These are phyloP conservation scores for Dothistroma pini DNA, from an alignment of 2,329 filamentous ascomycete genomes.

Conservation along the genomic window DNA sequence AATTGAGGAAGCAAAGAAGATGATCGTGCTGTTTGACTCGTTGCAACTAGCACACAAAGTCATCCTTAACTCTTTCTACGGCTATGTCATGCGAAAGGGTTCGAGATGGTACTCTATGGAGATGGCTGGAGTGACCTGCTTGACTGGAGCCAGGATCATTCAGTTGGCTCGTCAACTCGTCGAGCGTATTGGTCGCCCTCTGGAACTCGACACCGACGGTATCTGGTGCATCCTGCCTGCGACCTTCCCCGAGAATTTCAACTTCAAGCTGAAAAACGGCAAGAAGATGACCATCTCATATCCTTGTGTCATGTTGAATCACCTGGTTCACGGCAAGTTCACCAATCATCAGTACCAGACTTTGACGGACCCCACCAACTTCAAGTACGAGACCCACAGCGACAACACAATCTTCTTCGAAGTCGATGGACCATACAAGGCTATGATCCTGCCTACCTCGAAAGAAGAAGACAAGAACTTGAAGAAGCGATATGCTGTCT, in stretches of 20 bases:
- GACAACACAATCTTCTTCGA: slow-evolving; percentile 99
- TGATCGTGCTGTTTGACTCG: slow-evolving; percentile 95
- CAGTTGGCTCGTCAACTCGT: slow-evolving; percentile 92
- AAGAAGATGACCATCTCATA: slow-evolving; percentile 98
- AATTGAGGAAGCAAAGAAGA: slow-evolving; percentile 94
- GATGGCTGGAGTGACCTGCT: slow-evolving; percentile 97
- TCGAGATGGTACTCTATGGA: slow-evolving; percentile 99
- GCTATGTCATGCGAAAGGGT: slow-evolving; percentile 98
- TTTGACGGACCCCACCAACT: slow-evolving; percentile 69
- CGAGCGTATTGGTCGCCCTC: slow-evolving; percentile 83
- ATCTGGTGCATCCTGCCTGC: slow-evolving; percentile 99
- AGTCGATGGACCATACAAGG: slow-evolving; percentile 94
- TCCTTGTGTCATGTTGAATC: slow-evolving; percentile 98
- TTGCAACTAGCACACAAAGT: slow-evolving; percentile 97
- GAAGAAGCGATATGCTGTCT: slow-evolving; percentile 98
- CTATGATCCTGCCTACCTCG: slow-evolving; percentile 95
- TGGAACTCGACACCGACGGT: slow-evolving; percentile 96
- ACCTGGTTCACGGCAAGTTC: slow-evolving; percentile 88
- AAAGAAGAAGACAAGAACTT: slow-evolving; percentile 99
- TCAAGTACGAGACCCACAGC: slow-evolving; percentile 94
- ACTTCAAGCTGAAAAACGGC: slow-evolving; percentile 89
- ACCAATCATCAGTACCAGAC: slow-evolving; percentile 98
- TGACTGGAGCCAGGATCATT: slow-evolving; percentile 95
- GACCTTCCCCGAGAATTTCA: slow-evolving; percentile 93
- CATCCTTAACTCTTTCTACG: slow-evolving; percentile 98